Evolutionary conservation across 352 stramenopile species (phyloP), one percentile per base, ranked within the genome.

Genomic region (Phytophthora pinifolia): DNA sequence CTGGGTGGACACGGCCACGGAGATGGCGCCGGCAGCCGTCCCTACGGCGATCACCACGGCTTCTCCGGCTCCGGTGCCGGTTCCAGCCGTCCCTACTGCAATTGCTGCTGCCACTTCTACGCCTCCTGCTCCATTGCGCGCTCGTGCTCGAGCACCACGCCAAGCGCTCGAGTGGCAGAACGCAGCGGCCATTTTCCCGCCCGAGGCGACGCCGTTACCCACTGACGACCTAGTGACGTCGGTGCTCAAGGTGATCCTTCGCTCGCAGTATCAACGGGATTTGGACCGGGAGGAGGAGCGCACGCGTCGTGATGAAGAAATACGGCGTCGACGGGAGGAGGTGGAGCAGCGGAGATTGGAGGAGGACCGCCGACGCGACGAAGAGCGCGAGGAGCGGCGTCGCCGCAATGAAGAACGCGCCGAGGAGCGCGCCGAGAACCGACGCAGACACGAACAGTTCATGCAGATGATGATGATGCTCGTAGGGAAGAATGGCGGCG

Each of bases 381-480:
- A 74, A 58, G 61, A 74, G 34, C 65, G 65, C 5, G 65, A 74
- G 51, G 57, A 65, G 20, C 46, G 54, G 18, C 64, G 64, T 29
- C 64, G 60, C 22, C 55, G 54, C 42, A 56, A 38, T 55, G 64
- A 69, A 62, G 64, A 66, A 51, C 64, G 59, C 22, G 49, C 48
- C 5, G 64, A 72, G 53, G 59, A 71, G 37, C 65, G 61, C 13
- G 65, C 59, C 3, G 65, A 74, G 39, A 68, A 62, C 46, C 62
- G 52, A n/a, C 65, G 62, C 32, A 53, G 61, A 45, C 61, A 74
- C 43, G 65, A 74, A 38, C 61, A 74, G 53, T 63, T 74, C 32
- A 74, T 74, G 65, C 61, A 74, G 37, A 68, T 71, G 65, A 71
- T 74, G 65, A 65, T 67, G 56, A 8, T 71, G 45, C 56, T 74